Evolutionary conservation across 495 filamentous ascomycete genomes (phyloP), one percentile per base, ranked within the genome.

Genomic region (Oidiodendron maius): DNA sequence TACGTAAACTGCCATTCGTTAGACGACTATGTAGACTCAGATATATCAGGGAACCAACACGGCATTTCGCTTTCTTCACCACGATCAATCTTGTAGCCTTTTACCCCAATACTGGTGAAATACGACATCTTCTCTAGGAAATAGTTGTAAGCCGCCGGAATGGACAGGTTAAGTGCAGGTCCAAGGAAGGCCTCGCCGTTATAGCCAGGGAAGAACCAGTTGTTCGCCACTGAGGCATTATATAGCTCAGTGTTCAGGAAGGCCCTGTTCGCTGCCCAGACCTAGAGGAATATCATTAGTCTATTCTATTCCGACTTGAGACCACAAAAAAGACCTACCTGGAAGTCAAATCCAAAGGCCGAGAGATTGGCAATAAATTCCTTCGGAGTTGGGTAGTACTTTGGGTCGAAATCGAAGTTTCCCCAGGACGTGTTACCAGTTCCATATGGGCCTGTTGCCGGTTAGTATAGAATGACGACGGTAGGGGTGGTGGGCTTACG

Each of bases 1-100:
- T 37, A 52, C 52, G 32, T 53, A 57, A 10, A 46, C 54, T 54
- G 30, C 10, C n/a, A n/a, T n/a, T n/a, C n/a, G n/a, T n/a, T n/a
- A n/a, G n/a, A n/a, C n/a, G n/a, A n/a, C n/a, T n/a, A n/a, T n/a
- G n/a, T n/a, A n/a, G n/a, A n/a, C n/a, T 18, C 10, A 11, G 16
- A 21, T 16, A 30, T 20, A 15, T 16, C 28, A 25, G 17, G 9
- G 4, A 1, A 51, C 42, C 10, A 30, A 45, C 46, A 59, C 11
- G 63, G 63, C 58, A 61, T 60, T 50, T 63, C 63, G 8, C 48
- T 54, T 56, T 65, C 56, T 36, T 65, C 63, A 12, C 63, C 63
- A 18, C 63, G 53, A 22, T 65, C 61, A 40, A 65, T 65, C 50
- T 65, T 65, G 42, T 57, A 65, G 11, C 63, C 63, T 37, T 59